These are phyloP conservation scores for Plasmopara muralis DNA, from an alignment of 352 stramenopile genomes.

Conservation along the genomic window DNA sequence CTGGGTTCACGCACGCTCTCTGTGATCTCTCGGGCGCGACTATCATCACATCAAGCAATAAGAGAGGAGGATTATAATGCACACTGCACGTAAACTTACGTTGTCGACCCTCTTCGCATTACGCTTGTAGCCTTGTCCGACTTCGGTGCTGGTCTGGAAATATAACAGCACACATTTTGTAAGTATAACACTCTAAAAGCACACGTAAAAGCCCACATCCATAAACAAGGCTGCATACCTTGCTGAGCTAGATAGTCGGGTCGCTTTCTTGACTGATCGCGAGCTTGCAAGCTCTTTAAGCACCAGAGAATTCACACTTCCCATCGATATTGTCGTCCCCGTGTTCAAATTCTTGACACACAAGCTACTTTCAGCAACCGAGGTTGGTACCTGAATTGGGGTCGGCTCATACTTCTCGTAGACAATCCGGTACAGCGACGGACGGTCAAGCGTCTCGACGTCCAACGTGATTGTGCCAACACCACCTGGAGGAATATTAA, in stretches of 20 bases:
- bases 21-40: constrained; percentile 33
- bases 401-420: constrained; percentile 85
- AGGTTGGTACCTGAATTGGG: constrained; percentile 42
- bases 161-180: constrained; percentile 2
- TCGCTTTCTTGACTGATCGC: constrained; percentile 37
- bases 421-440: constrained; percentile 79
- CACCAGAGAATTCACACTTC: constrained; percentile 73
- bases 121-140: constrained; percentile 39
- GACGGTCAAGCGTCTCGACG: constrained; percentile 66
- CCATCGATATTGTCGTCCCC: constrained; percentile 64
- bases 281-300: constrained; percentile 63
- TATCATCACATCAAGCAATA: constrained; percentile 13
- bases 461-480: constrained; percentile 80
- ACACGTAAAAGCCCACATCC: not conserved
- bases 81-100: constrained; percentile 30
- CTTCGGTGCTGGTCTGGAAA: constrained; percentile 38
- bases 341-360: constrained; percentile 82
- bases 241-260: constrained; percentile 55
- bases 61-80: constrained; percentile 2
- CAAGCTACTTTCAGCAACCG: constrained; percentile 57
- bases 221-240: constrained; percentile 21
- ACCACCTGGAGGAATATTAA: constrained; percentile 66
- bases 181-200: constrained; percentile 3
- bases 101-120: constrained; percentile 55
- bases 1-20: constrained; percentile 32